phyloP scores from a whole-genome alignment of 257 asterid genomes.

The Eucommia ulmoides region DNA sequence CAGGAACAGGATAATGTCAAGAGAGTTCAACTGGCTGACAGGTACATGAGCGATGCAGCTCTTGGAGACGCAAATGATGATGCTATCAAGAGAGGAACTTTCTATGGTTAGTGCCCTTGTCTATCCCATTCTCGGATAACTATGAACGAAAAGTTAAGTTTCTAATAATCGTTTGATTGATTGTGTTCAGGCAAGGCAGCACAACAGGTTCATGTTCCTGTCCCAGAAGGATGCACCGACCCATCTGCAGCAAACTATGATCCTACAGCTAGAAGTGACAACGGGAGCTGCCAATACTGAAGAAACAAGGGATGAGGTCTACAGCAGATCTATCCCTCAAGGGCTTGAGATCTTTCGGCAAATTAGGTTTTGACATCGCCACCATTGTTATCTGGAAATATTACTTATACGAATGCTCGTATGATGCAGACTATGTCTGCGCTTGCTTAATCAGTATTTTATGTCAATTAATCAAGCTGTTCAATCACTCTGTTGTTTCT shows the following conservation, averaged over 20 bases:
- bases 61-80: too few species aligned
- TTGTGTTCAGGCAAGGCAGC: too few species aligned
- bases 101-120: too few species aligned
- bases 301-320: too few species aligned
- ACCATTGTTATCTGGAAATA: not conserved
- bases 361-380: not conserved
- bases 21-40: too few species aligned
- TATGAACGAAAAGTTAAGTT: too few species aligned
- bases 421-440: not conserved
- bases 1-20: slow-evolving; percentile 76
- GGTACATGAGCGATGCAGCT: slow-evolving; percentile 75
- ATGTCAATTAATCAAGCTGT: not conserved
- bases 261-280: not conserved
- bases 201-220: not conserved
- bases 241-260: not conserved
- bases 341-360: not conserved
- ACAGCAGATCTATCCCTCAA: not conserved
- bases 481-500: not conserved
- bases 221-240: not conserved
- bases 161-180: too few species aligned
- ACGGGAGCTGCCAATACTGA: not conserved
- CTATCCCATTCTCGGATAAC: too few species aligned
- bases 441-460: not conserved
- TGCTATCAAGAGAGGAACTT: too few species aligned
- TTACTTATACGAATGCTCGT: not conserved